Evolutionary conservation across 2,329 filamentous ascomycete species (phyloP), one percentile per base, ranked within the genome.

Genomic region (Colletotrichum trifolii): DNA sequence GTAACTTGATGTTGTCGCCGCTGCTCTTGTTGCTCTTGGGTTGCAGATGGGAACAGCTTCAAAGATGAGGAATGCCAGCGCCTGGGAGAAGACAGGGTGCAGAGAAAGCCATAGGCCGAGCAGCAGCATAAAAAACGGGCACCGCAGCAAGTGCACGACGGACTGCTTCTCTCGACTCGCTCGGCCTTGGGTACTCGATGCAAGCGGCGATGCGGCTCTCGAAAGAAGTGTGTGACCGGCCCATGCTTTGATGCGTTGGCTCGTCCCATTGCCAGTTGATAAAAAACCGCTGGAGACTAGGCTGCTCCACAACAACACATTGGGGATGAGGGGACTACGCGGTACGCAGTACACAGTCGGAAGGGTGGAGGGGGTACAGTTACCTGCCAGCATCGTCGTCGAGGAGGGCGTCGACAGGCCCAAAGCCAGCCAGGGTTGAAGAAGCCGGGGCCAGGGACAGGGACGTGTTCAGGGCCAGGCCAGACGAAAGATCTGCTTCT

Each of bases 191-290:
- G 62, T 55, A 53, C 58, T 71, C 86, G 82, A 86, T 83, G 84
- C 85, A 87, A 81, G 84, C 84, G 77, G 78, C 82, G 81, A 87
- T 89, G 87, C 87, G 87, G 87, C 87, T 88, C 86, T 88, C 83
- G 67, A 73, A 69, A 71, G 73, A 85, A 15, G 79, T 85, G 85
- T 87, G 86, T 25, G 25, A 25, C 25, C 25, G 25, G 86, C 86
- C 87, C 86, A 87, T 86, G 87, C 88, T 81, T 83, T 92, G 92
- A 94, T 96, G 93, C 91, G 93, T 85, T 96, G 93, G 93, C 93
- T 90, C 89, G 83, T 84, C 85, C 90, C 85, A 85, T 88, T 87
- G 87, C 92, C 92, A 95, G 90, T 94, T 89, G 85, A 89, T 87
- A 83, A 83, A 83, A 85, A 80, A 79, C 40, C 81, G 82, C 82